These are phyloP conservation scores for Phytophthora megakarya DNA, from an alignment of 352 stramenopile genomes.

Conservation along the genomic window DNA sequence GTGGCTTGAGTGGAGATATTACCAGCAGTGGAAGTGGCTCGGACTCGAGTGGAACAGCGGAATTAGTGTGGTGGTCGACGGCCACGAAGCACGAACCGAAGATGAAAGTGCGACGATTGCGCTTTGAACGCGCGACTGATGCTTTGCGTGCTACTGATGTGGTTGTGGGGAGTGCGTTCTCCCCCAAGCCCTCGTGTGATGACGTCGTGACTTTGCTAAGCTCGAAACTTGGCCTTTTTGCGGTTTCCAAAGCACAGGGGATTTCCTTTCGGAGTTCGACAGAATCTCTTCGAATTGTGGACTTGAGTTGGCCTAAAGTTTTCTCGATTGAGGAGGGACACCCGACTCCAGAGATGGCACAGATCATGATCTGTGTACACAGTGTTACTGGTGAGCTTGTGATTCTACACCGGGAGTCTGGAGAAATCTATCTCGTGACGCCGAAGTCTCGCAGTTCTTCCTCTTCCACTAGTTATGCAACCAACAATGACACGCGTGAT, in stretches of 20 bases:
- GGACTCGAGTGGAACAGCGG: constrained; percentile 39
- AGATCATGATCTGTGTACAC: constrained; percentile 55
- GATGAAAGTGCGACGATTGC: constrained; percentile 70
- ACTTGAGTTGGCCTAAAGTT: constrained; percentile 42
- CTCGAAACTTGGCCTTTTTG: constrained; percentile 75
- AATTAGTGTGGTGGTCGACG: constrained; percentile 81
- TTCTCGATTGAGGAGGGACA: constrained; percentile 8
- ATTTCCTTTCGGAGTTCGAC: constrained; percentile 66
- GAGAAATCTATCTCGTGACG: constrained; percentile 51
- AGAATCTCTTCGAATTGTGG: constrained; percentile 45
- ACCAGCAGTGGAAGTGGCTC: constrained; percentile 4
- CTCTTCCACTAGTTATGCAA: not conserved
- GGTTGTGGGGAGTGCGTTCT: constrained; percentile 67
- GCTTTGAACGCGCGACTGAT: constrained; percentile 69
- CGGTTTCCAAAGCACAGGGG: constrained; percentile 53
- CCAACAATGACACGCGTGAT: not conserved
- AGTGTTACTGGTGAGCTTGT: constrained; percentile 82
- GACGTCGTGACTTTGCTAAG: constrained; percentile 49
- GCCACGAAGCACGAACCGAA: constrained; percentile 65
- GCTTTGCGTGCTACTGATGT: constrained; percentile 80
- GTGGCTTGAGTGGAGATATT: not conserved
- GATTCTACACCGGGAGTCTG: constrained; percentile 41
- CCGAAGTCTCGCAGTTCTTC: constrained; percentile 15
- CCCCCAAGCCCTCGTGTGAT: constrained; percentile 26
- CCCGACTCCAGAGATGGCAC: not conserved